Base-by-base conservation (phyloP, 306 rosid species). In the Fragaria iinumae region DNA sequence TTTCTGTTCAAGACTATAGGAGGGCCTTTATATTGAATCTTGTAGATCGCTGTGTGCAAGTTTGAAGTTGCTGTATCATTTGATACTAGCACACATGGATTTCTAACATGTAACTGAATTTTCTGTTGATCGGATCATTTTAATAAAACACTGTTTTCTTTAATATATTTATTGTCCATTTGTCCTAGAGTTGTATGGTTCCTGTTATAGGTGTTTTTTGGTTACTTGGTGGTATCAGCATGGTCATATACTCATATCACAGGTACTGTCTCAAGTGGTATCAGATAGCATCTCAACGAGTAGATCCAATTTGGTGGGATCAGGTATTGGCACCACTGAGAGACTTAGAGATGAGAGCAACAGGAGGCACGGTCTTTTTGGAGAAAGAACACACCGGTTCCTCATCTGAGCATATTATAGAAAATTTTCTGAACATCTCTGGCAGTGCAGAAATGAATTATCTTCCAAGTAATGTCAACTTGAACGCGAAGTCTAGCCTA, bases 201-300 rank as follows among this genome's bases (percentile, higher is more conserved):
- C 16, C 36, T 34, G 43, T 3, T 32, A 14, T 10, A 18, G 8
- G 10, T 20, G 8, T 45, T 43, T 45, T 78, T 47, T 39, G 3
- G 6, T 3, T 67, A 12, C 41, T 71, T 63, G 18, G 45, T 64
- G 80, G 5, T 68, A 43, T 44, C 48, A 65, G 57, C 63, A 60
- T 20, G 68, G 50, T 77, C 23, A 32, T 64, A 64, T 64, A 34
- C 12, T 64, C 29, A 41, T 74, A 55, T 74, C 74, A 14, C 81
- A 94, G 98, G 89, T 94, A 94, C 85, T 90, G 93, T 84, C 84
- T 69, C 86, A 90, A 89, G 84, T 94, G 98, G 97, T 86, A 90
- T 86, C 93, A 87, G 86, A 92, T 92, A 77, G 95, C 89, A 71
- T 82, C 90, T 50, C 87, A 83, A 27, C 93, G 98, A 70, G 91